Conservation (phyloP, 2,329 filamentous ascomycete genomes). For the Ophiostoma quercus region DNA sequence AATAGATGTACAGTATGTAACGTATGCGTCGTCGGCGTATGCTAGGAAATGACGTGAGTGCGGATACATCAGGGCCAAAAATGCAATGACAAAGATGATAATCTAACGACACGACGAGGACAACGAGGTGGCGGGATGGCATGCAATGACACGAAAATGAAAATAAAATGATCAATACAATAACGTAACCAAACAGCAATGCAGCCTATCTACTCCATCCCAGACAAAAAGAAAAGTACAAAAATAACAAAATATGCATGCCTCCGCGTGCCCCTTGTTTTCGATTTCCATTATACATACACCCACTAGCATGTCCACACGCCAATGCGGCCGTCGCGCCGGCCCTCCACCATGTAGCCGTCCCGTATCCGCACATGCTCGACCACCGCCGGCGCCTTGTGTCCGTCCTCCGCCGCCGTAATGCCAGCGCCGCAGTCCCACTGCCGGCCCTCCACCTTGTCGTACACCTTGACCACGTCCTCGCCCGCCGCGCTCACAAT, state of each 20-base stretch:
- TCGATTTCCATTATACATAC: too few species aligned
- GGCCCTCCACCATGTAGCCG: slow-evolving; percentile 87
- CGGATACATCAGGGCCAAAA: too few species aligned
- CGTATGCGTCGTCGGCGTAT: too few species aligned
- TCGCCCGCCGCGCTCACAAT: slow-evolving; percentile 90
- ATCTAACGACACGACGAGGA: not conserved
- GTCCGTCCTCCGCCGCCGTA: slow-evolving; percentile 60
- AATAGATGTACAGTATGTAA: too few species aligned
- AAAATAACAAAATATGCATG: not conserved
- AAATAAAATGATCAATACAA: not conserved
- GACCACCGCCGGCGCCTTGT: slow-evolving; percentile 58
- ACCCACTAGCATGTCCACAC: slow-evolving; percentile 69
- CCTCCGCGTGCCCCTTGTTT: not conserved
- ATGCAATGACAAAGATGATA: too few species aligned
- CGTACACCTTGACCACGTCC: slow-evolving; percentile 94
- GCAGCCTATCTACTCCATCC: not conserved
- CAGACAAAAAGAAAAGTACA: slow-evolving; percentile 9
- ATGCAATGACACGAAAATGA: not conserved
- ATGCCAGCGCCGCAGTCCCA: slow-evolving; percentile 93
- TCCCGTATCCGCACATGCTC: slow-evolving; percentile 88
- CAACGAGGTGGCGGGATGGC: not conserved
- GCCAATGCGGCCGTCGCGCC: slow-evolving; percentile 79
- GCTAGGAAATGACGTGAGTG: too few species aligned
- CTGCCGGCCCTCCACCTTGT: slow-evolving; percentile 90
- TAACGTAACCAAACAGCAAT: not conserved